phyloP scores from a whole-genome alignment of 1,284 basidiomycete genomes.

The Ceratobasidium sp. region DNA sequence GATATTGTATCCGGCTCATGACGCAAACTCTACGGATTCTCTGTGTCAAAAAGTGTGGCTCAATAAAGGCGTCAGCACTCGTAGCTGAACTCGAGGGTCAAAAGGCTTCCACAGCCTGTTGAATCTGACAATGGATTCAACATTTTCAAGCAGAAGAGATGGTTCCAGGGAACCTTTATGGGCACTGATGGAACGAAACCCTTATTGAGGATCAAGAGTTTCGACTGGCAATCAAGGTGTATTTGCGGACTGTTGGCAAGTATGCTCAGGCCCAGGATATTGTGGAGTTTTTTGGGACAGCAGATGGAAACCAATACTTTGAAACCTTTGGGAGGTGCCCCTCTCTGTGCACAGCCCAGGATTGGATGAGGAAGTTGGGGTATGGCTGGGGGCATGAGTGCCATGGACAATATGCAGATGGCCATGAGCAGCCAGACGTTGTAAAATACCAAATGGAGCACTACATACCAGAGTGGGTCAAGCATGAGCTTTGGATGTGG shows the following conservation, averaged over 20 bases:
- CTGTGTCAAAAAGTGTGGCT: background rate
- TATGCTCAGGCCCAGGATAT: slow-evolving; percentile 38
- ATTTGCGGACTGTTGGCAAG: slow-evolving; percentile 43
- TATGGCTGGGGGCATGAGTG: slow-evolving; percentile 23
- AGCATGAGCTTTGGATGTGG: background rate
- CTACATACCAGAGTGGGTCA: slow-evolving; percentile 35
- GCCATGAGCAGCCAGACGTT: slow-evolving; percentile 46
- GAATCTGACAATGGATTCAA: background rate
- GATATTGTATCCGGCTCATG: background rate
- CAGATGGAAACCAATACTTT: background rate
- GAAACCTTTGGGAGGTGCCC: slow-evolving; percentile 1
- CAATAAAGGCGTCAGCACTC: background rate
- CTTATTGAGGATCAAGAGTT: slow-evolving; percentile 42
- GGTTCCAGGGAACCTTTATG: background rate
- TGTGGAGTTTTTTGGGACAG: slow-evolving; percentile 23
- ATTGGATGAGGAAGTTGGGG: slow-evolving; percentile 35
- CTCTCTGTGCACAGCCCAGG: slow-evolving; percentile 37
- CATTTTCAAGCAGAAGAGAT: background rate
- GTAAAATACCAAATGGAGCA: slow-evolving; percentile 33
- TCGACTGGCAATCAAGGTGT: slow-evolving; percentile 11
- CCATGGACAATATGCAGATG: slow-evolving; percentile 45
- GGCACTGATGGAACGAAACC: slow-evolving; percentile 15
- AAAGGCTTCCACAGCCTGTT: background rate
- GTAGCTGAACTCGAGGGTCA: background rate
- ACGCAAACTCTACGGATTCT: background rate